phyloP scores from a whole-genome alignment of 192 early-diverging fungal genomes.

The Allomyces javanicus region DNA sequence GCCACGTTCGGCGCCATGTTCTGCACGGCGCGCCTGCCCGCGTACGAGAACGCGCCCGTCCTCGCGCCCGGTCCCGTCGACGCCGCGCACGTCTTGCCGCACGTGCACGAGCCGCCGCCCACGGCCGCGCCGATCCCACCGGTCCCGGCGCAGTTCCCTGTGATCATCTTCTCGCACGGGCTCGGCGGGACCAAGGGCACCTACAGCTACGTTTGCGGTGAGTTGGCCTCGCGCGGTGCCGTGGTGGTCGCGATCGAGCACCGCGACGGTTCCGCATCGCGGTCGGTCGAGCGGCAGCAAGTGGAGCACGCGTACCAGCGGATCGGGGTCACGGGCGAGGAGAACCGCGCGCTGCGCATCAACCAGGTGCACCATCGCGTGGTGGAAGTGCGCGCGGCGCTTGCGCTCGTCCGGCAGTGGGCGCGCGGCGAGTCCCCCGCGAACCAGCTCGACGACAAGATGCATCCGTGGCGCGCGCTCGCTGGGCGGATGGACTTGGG shows the following conservation, averaged over 20 bases:
- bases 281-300: no score
- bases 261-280: background rate
- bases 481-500: background rate
- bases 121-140: background rate
- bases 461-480: background rate
- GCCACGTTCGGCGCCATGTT: no score
- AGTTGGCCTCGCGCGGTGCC: background rate
- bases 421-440: background rate
- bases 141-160: background rate
- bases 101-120: no score
- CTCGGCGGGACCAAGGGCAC: background rate
- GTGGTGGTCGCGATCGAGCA: background rate
- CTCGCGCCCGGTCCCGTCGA: no score
- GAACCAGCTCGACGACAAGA: background rate
- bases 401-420: background rate
- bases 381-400: background rate
- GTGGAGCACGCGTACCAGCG: no score
- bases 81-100: no score
- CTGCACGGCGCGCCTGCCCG: no score
- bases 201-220: background rate
- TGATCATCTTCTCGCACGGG: background rate
- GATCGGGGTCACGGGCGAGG: no score
- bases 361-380: background rate
- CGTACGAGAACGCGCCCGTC: no score
- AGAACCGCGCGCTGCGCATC: background rate